Base-by-base conservation (phyloP, 352 stramenopile species). In the Chrysophaeum taylorii region DNA sequence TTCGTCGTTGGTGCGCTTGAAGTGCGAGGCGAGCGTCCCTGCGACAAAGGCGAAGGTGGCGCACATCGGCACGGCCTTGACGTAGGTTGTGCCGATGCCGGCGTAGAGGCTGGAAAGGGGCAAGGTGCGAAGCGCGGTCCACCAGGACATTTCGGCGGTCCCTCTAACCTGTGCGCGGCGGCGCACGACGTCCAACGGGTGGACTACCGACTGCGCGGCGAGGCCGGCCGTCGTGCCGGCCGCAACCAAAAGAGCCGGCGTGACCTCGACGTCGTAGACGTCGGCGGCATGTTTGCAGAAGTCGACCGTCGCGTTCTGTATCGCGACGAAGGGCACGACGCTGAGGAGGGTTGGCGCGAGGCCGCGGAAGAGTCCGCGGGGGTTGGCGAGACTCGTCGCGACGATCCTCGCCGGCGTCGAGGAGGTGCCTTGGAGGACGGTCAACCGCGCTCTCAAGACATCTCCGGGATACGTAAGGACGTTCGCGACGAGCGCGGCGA, bases 391-490 rank as follows among this genome's bases (percentile, higher is more conserved):
- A 9, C 5, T 9, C 18, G 18, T 7, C 5, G 33, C 21, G 48
- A 60, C 48, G 18, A 9, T 23, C 5, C 18, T 21, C n/a, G 69
- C 18, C 27, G 68, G 42, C 38, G 33, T 27, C 18, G 18, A 18
- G 33, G 48, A 60, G 48, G n/a, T n/a, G n/a, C n/a, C n/a, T n/a
- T n/a, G n/a, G n/a, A n/a, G n/a, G 9, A 72, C 50, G 9, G 68
- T 72, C 31, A 72, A 33, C 27, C 68, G 9, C 7, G 68, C 68
- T 2, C 68, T n/a, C n/a, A 72, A n/a, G 15, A 72, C 68, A 23
- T 72, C 68, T 27, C 68, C 39, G 18, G 68, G 68, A 52, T 72
- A 72, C n/a, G 68, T 72, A 15, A 25, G 52, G 2, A 72, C 53
- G 23, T 72, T 38, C 2, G 48, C 68, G 37, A 72, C 21, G 43